Base-by-base conservation (phyloP, 768 basidiomycete genomes). In the Sistotremastrum niveocremeum region DNA sequence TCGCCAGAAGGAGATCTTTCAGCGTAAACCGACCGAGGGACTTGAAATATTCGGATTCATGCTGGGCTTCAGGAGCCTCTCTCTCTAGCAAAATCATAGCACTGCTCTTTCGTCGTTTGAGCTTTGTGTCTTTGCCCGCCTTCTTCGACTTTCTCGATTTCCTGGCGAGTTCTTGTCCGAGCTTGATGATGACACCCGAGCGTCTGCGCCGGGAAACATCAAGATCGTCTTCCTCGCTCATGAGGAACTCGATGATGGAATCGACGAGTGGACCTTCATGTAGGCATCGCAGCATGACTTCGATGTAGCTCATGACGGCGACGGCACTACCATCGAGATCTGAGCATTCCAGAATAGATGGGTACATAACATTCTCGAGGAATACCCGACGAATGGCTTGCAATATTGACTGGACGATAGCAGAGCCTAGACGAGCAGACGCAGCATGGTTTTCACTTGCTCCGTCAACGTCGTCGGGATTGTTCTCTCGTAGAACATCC, bases 231-330 rank as follows among this genome's bases (percentile, higher is more conserved):
- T 91, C 85, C 56, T 91, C 87, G 59, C 76, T 89, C 53, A 85
- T 72, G 36, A 94, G 73, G 62, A 87, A 94, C 41, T 76, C 69
- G 37, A 93, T 71, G 10, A 94, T 64, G 28, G 84, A 68, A 40
- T 81, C 76, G 10, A 74, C 75, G 37, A 94, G 71, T 42, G 71
- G 74, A 1, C 80, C 81, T 28, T 76, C 69, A 34, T 76, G 71
- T 4, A 93, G 70, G 0, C 81, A 86, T 47, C 78, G 73, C 44
- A 90, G 71, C 72, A 89, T 83, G 55, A 88, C 76, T 53, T 95
- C 89, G 51, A 97, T 79, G 58, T 98, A 97, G 10, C 85, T 88
- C 76, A 97, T 79, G 46, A 98, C 91, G 7, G 94, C 91, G 2
- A 95, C 83, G 0, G 91, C 86, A 50, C 90, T 94, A n/a, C 94